Conservation (phyloP, 169 alveolate species). For the Cryptosporidium meleagridis region DNA sequence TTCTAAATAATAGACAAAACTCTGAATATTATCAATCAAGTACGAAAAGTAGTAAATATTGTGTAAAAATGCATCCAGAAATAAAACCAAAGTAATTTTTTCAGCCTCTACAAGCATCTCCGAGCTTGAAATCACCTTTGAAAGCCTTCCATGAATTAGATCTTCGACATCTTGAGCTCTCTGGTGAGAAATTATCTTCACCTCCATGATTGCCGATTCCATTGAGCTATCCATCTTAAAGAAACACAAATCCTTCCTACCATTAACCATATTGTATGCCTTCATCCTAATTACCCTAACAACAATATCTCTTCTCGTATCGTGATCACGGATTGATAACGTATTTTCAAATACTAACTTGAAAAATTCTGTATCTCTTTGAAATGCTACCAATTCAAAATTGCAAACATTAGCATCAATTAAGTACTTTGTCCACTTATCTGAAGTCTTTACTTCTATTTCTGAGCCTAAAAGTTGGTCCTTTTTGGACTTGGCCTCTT, state of each 20-base stretch:
- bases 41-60: slow-evolving; percentile 42
- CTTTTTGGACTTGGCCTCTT: background rate
- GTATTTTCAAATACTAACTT: background rate
- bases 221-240: background rate
- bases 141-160: background rate
- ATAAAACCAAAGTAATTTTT: slow-evolving; percentile 4
- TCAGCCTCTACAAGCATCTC: slow-evolving; percentile 55
- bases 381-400: slow-evolving; percentile 49
- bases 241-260: slow-evolving; percentile 23
- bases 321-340: slow-evolving; percentile 19
- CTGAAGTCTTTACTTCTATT: background rate
- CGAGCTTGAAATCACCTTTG: slow-evolving; percentile 13
- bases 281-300: background rate
- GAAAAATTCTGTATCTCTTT: slow-evolving; percentile 9
- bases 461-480: slow-evolving; percentile 1
- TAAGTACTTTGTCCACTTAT: background rate
- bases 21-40: slow-evolving; percentile 26
- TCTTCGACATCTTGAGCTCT: background rate
- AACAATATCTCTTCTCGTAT: slow-evolving; percentile 5
- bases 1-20: background rate
- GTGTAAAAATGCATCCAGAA: slow-evolving; percentile 49
- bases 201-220: background rate
- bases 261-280: slow-evolving; percentile 5
- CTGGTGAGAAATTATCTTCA: slow-evolving; percentile 26
- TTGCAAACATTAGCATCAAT: background rate